Conservation (phyloP, 306 rosid genomes). For the Fagus crenata region DNA sequence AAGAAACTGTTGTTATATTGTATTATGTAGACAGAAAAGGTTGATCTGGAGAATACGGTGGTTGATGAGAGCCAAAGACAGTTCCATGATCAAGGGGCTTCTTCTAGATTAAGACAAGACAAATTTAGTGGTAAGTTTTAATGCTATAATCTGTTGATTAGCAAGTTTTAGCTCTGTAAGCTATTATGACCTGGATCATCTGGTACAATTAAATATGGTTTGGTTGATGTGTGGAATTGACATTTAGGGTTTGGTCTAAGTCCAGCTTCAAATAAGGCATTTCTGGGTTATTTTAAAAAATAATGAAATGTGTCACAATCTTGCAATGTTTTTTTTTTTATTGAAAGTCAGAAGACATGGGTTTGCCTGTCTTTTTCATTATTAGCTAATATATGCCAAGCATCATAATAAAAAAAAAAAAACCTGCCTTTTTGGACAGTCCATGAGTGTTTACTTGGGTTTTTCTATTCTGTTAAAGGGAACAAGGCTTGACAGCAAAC, state of each 20-base stretch:
- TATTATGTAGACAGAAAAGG: slow-evolving; percentile 93
- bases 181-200: background rate
- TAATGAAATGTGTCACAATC: slow-evolving; percentile 20
- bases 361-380: background rate
- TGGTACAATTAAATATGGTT: background rate
- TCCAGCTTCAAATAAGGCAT: slow-evolving; percentile 13
- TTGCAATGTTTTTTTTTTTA: slow-evolving; percentile 28
- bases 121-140: slow-evolving; percentile 74
- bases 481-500: background rate
- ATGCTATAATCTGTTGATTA: slow-evolving; percentile 21
- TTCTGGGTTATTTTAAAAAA: slow-evolving; percentile 27
- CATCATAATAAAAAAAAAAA: background rate
- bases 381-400: background rate
- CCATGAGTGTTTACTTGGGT: background rate
- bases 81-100: slow-evolving; percentile 60
- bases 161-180: background rate
- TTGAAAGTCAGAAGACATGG: slow-evolving; percentile 4
- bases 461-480: background rate
- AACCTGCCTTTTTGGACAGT: background rate
- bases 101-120: slow-evolving; percentile 62
- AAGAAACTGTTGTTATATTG: slow-evolving; percentile 32
- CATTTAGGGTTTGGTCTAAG: slow-evolving; percentile 14
- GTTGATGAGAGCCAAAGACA: slow-evolving; percentile 99
- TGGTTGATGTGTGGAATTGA: slow-evolving; percentile 5
- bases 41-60: slow-evolving; percentile 97